Evolutionary conservation across 225 moss, liverwort and hornwort genomes (phyloP).

Genomic region (Rhytidiadelphus loreus): DNA sequence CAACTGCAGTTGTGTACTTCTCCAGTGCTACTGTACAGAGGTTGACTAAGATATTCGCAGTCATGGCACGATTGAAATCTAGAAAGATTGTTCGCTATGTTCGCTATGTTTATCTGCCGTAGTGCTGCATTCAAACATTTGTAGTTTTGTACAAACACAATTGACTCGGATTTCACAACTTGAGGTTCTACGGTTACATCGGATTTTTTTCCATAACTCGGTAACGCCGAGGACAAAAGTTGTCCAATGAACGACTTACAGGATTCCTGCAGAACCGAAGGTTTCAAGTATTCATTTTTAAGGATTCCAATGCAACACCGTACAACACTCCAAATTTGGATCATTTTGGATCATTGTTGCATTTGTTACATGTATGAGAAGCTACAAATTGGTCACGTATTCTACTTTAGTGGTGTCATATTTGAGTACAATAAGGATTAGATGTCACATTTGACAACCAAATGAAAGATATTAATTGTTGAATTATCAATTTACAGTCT

Average conservation of each 20-base stretch:
- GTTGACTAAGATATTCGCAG: neutral
- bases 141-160: neutral
- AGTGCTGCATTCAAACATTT: neutral
- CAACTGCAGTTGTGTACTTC: neutral
- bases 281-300: neutral
- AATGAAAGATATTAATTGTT: neutral
- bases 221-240: neutral
- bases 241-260: neutral
- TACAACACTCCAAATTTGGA: neutral
- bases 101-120: neutral
- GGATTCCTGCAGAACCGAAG: neutral
- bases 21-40: neutral
- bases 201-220: neutral
- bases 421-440: neutral
- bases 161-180: neutral
- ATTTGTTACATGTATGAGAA: neutral
- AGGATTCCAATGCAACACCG: neutral
- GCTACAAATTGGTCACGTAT: neutral
- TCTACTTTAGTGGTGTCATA: neutral
- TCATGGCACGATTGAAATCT: neutral
- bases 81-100: neutral
- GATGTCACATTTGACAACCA: neutral
- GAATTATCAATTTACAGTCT: neutral
- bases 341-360: neutral
- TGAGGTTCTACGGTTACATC: neutral